phyloP scores from a whole-genome alignment of 2,329 filamentous ascomycete genomes.

The Colletotrichum sp. region DNA sequence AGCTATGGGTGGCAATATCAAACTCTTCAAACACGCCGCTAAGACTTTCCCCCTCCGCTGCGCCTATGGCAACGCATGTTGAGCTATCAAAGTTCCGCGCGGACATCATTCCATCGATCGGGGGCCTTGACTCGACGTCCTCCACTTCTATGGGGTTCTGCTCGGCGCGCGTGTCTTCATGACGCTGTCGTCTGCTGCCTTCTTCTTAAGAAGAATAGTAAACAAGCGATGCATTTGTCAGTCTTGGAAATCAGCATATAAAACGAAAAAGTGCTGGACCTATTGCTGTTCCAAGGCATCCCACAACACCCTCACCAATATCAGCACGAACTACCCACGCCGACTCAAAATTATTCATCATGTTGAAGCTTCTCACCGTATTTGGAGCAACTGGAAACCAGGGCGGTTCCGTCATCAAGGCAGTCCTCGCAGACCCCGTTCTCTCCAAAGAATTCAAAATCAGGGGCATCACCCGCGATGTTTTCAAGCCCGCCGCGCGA shows the following conservation, averaged over 20 bases:
- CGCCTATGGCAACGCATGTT: not conserved
- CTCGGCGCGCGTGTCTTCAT: too few relatives aligned
- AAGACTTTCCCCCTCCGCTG: not conserved
- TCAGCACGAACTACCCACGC: not conserved
- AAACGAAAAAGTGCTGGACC: not conserved
- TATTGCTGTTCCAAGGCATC: not conserved
- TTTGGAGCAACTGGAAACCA: conserved; percentile 56
- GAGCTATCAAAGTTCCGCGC: too few relatives aligned
- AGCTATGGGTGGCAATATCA: not conserved
- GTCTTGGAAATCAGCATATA: too few relatives aligned
- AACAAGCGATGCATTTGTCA: too few relatives aligned
- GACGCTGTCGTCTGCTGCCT: too few relatives aligned
- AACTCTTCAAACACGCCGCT: not conserved
- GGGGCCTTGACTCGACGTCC: not conserved
- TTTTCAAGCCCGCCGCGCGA: conserved; percentile 41
- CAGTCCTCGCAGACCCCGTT: conserved; percentile 50
- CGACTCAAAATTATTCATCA: not conserved
- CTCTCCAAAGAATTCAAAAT: conserved; percentile 49
- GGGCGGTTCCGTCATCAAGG: conserved; percentile 50
- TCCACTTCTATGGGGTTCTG: too few relatives aligned
- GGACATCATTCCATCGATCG: not conserved
- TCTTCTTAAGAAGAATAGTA: too few relatives aligned
- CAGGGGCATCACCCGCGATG: conserved; percentile 52
- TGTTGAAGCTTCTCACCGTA: conserved; percentile 38
- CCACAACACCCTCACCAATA: not conserved